A percentile compares a stretch with the other conserved stretches of the same genome.
phyloP scores from a whole-genome alignment of 192 early-diverging fungal genomes.

The Chytriomyces sp. region DNA sequence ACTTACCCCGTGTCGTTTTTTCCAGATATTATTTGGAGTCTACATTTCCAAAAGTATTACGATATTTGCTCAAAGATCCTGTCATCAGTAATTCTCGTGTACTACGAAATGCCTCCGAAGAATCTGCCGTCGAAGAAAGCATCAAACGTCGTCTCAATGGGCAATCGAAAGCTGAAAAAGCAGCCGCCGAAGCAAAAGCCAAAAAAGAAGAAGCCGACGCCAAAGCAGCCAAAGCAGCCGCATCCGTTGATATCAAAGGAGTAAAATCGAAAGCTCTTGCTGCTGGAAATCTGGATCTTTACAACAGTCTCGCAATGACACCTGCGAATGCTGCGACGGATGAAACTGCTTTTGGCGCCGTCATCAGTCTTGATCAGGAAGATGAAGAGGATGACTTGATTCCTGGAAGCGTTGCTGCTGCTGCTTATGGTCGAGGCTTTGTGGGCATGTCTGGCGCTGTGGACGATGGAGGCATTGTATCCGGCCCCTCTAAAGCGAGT shows the following conservation, averaged over 20 bases:
- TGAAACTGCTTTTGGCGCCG: constrained; percentile 55
- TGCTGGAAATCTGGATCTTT: constrained; percentile 13
- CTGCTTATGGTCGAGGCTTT: background rate
- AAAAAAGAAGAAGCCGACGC: background rate
- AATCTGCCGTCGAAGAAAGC: constrained; percentile 10
- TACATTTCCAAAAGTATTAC: constrained; percentile 84
- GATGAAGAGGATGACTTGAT: constrained; percentile 50
- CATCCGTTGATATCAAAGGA: background rate
- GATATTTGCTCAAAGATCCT: constrained; percentile 79
- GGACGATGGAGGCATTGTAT: constrained; percentile 18
- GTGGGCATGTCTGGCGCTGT: background rate
- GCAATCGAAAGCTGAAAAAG: background rate
- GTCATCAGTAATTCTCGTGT: constrained; percentile 73
- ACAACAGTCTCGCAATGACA: background rate
- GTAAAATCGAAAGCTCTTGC: background rate
- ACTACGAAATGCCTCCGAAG: constrained; percentile 54
- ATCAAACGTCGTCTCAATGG: background rate
- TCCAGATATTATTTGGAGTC: constrained; percentile 90
- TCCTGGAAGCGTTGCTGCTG: constrained; percentile 5
- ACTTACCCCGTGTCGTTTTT: constrained; percentile 9
- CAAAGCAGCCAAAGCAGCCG: background rate
- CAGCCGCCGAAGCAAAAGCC: constrained; percentile 10
- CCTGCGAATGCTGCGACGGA: constrained; percentile 31
- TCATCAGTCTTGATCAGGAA: constrained; percentile 60
- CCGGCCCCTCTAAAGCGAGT: constrained; percentile 10